These are phyloP conservation scores for Ichthyophthirius multifiliis DNA, from an alignment of 169 alveolate species.

Conservation along the genomic window DNA sequence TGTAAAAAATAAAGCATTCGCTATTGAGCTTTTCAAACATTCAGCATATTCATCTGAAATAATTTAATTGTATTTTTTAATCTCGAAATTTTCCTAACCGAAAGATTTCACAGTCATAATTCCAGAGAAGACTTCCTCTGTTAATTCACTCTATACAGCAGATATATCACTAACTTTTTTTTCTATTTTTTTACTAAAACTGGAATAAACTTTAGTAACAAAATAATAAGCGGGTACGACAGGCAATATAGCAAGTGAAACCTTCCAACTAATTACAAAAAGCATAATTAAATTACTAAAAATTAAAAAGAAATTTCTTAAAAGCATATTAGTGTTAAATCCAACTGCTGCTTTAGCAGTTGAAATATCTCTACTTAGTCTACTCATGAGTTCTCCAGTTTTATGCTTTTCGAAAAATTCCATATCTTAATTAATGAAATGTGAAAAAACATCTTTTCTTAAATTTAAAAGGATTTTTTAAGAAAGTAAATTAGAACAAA, in stretches of 20 bases:
- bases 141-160: conserved; percentile 20
- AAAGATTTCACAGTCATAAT: conserved; percentile 35
- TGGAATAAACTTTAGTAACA: conserved; percentile 8
- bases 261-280: conserved; percentile 28
- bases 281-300: conserved; percentile 1
- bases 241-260: conserved; percentile 22
- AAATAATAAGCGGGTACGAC: conserved; percentile 15
- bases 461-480: background rate
- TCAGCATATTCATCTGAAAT: background rate
- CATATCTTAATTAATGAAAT: conserved; percentile 24
- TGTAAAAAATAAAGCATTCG: conserved; percentile 19
- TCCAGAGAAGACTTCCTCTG: conserved; percentile 39
- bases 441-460: conserved; percentile 45
- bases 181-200: conserved; percentile 9
- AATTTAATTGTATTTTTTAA: conserved; percentile 5
- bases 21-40: background rate
- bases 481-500: background rate
- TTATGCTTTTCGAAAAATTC: conserved; percentile 28
- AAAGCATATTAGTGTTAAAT: conserved; percentile 15
- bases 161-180: conserved; percentile 15
- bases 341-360: conserved; percentile 40
- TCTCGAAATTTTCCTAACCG: conserved; percentile 27
- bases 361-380: conserved; percentile 24
- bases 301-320: conserved; percentile 9
- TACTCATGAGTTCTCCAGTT: conserved; percentile 30